A percentile compares a stretch with the other conserved stretches of the same genome.
These are phyloP conservation scores for Xylaria sp. DNA, from an alignment of 2,329 filamentous ascomycete species.

Conservation along the genomic window DNA sequence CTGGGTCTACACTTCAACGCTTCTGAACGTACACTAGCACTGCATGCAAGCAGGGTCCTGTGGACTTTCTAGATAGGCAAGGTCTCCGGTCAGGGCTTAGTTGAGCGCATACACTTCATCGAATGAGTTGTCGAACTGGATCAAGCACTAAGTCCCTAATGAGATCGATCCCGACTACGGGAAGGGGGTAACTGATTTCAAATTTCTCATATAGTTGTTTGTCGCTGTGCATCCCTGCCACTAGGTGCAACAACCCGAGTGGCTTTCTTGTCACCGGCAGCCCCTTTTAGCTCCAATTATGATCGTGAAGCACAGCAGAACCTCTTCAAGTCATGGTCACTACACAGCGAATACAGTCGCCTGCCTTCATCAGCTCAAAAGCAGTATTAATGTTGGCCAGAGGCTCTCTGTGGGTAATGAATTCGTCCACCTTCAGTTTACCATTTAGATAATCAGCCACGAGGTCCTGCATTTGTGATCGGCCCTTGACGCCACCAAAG, in stretches of 20 bases:
- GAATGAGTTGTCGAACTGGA: conserved; percentile 11
- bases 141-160: no score
- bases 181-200: neutral
- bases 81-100: conserved; percentile 19
- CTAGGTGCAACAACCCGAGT: conserved; percentile 1
- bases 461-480: conserved; percentile 86
- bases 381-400: conserved; percentile 87
- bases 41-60: conserved; percentile 23
- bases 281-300: conserved; percentile 29
- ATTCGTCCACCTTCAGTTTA: conserved; percentile 97
- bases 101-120: neutral
- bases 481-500: conserved; percentile 98
- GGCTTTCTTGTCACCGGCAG: neutral
- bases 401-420: conserved; percentile 94
- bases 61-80: neutral
- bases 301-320: no score
- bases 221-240: conserved; percentile 10
- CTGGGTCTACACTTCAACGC: conserved; percentile 7
- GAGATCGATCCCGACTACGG: neutral
- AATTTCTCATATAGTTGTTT: conserved; percentile 1
- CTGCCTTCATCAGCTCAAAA: conserved; percentile 93
- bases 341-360: conserved; percentile 96
- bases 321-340: conserved; percentile 67
- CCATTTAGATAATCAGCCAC: conserved; percentile 91
- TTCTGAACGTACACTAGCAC: neutral